A percentile compares a stretch with the other conserved stretches of the same genome.
Conservation (phyloP, 2,329 filamentous ascomycete genomes). For the Sclerotinia minor region DNA sequence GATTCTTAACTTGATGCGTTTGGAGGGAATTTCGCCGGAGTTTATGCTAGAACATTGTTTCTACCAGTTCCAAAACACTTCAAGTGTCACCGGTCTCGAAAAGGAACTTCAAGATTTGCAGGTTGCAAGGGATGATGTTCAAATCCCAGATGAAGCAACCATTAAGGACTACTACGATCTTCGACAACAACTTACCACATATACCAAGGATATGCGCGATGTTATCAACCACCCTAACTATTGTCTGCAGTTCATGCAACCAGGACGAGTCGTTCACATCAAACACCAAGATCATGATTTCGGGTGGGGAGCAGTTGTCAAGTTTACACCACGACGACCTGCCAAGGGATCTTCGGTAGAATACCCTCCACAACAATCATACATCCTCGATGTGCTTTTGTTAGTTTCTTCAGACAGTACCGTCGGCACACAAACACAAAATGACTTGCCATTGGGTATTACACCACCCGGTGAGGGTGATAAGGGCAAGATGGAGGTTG, state of each 20-base stretch:
- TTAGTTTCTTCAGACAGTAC: slow-evolving; percentile 55
- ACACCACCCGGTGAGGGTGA: slow-evolving; percentile 62
- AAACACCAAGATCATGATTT: slow-evolving; percentile 81
- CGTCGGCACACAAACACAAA: slow-evolving; percentile 56
- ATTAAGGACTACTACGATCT: slow-evolving; percentile 95
- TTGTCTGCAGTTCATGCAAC: slow-evolving; percentile 79
- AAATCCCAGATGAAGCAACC: slow-evolving; percentile 80
- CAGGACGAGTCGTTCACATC: slow-evolving; percentile 84
- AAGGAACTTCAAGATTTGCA: slow-evolving; percentile 80
- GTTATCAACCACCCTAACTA: slow-evolving; percentile 92
- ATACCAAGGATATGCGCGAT: slow-evolving; percentile 83
- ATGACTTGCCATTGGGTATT: slow-evolving; percentile 65
- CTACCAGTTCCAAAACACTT: slow-evolving; percentile 95
- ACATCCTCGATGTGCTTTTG: slow-evolving; percentile 81
- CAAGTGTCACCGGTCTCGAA: slow-evolving; percentile 80
- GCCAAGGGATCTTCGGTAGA: slow-evolving; percentile 68
- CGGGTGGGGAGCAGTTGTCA: slow-evolving; percentile 89
- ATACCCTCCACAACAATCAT: slow-evolving; percentile 71
- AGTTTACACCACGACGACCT: slow-evolving; percentile 65
- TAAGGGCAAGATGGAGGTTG: slow-evolving; percentile 72
- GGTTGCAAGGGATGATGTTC: slow-evolving; percentile 67
- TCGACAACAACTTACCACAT: slow-evolving; percentile 77
- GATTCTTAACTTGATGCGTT: slow-evolving; percentile 92
- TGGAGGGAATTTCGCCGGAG: slow-evolving; percentile 98
- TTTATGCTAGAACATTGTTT: slow-evolving; percentile 99